Percentiles rank a stretch among this genome's conserved stretches.
Evolutionary conservation across 1,284 basidiomycete genomes (phyloP).

Genomic region (Marasmius sp.): DNA sequence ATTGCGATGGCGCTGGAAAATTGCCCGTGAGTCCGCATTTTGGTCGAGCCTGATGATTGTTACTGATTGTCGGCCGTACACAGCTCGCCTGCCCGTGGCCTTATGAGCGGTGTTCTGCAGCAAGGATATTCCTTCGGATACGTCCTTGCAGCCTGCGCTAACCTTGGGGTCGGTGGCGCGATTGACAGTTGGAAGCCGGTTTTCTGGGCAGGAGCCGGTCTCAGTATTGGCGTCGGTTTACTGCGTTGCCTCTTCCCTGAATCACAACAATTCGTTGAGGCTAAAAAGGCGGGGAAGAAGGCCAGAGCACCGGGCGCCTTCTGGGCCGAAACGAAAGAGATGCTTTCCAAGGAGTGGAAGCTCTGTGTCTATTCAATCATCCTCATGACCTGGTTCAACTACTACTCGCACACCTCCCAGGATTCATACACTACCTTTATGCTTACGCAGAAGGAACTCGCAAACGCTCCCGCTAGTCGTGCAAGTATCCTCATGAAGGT

Average conservation of each 20-base stretch:
- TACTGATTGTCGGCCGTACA: background rate
- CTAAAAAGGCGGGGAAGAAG: slow-evolving; percentile 11
- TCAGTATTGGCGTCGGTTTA: slow-evolving; percentile 9
- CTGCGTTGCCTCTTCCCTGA: slow-evolving; percentile 13
- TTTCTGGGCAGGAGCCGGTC: slow-evolving; percentile 12
- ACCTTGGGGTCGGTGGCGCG: slow-evolving; percentile 10
- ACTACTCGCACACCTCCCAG: slow-evolving; percentile 13
- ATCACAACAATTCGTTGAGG: slow-evolving; percentile 12
- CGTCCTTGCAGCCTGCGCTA: slow-evolving; percentile 10
- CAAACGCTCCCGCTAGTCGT: slow-evolving; percentile 8
- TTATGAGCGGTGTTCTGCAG: slow-evolving; percentile 14
- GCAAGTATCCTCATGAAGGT: slow-evolving; percentile 14
- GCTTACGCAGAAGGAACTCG: slow-evolving; percentile 9
- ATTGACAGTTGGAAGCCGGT: slow-evolving; percentile 11
- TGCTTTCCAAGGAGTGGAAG: slow-evolving; percentile 12
- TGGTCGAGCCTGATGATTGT: background rate
- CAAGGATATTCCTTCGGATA: slow-evolving; percentile 15
- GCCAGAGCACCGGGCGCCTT: slow-evolving; percentile 7
- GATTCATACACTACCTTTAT: slow-evolving; percentile 14
- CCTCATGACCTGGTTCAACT: slow-evolving; percentile 16
- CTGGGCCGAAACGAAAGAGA: slow-evolving; percentile 4
- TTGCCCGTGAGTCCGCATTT: slow-evolving; percentile 1
- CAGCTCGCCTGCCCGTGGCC: slow-evolving; percentile 8
- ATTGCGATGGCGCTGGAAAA: slow-evolving; percentile 15
- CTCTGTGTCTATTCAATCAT: slow-evolving; percentile 1